These are phyloP conservation scores for Aspergillus nanangensis DNA, from an alignment of 495 filamentous ascomycete genomes.

Conservation along the genomic window DNA sequence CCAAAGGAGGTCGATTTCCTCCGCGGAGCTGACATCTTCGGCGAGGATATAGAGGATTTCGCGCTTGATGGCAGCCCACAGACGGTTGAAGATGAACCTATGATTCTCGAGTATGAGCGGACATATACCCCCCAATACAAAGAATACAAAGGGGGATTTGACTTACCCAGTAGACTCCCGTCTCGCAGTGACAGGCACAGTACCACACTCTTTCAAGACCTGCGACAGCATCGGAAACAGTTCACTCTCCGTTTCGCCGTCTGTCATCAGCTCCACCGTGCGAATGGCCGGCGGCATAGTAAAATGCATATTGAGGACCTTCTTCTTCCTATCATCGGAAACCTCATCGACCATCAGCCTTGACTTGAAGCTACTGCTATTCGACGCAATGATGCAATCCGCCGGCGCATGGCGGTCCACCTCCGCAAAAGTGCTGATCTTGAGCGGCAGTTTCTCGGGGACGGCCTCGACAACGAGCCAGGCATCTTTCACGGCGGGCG, in stretches of 20 bases:
- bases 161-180: constrained; percentile 47
- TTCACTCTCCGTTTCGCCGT: constrained; percentile 38
- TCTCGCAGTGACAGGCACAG: constrained; percentile 27
- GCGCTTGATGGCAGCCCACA: constrained; percentile 55
- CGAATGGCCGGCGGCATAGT: constrained; percentile 45
- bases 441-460: constrained; percentile 46
- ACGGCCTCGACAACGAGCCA: constrained; percentile 50
- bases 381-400: constrained; percentile 48
- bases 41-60: constrained; percentile 46
- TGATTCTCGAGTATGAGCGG: neutral
- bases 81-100: constrained; percentile 51
- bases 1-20: constrained; percentile 43
- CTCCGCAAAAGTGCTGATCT: constrained; percentile 38
- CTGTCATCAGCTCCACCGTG: constrained; percentile 54
- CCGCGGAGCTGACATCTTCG: constrained; percentile 43
- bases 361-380: constrained; percentile 27
- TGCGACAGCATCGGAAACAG: constrained; percentile 40
- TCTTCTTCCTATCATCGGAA: constrained; percentile 6
- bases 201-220: constrained; percentile 37
- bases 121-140: neutral
- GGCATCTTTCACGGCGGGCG: constrained; percentile 18
- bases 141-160: constrained; percentile 1
- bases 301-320: constrained; percentile 47
- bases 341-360: constrained; percentile 21
- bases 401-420: constrained; percentile 34